A percentile compares a stretch with the other conserved stretches of the same genome.
These are phyloP conservation scores for Aspergillus bridgeri DNA, from an alignment of 495 filamentous ascomycete species.

Conservation along the genomic window DNA sequence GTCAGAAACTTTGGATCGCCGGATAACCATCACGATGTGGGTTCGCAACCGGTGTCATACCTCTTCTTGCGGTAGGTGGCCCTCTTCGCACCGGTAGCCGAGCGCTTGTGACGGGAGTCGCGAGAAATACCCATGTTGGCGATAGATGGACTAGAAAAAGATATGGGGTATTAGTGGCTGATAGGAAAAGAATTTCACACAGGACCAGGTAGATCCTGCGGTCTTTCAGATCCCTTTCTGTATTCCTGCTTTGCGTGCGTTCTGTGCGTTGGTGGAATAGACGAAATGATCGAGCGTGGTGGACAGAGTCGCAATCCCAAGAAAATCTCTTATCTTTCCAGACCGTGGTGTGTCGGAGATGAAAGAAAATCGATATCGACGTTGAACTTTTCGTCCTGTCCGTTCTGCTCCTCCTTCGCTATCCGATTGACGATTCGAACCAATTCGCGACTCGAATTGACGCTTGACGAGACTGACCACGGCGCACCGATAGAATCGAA, in stretches of 20 bases:
- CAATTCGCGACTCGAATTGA: neutral
- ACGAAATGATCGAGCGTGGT: neutral
- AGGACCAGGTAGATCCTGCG: too few relatives aligned
- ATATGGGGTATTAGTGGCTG: slow-evolving; percentile 24
- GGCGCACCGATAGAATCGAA: slow-evolving; percentile 5
- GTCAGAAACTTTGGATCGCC: neutral
- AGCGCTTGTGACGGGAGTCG: slow-evolving; percentile 98
- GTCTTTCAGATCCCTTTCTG: neutral
- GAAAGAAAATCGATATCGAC: slow-evolving; percentile 4
- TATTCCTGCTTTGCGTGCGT: neutral
- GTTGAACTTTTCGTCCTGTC: neutral
- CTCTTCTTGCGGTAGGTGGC: slow-evolving; percentile 87
- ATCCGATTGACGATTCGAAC: neutral
- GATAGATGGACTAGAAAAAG: slow-evolving; percentile 43
- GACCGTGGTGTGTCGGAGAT: slow-evolving; percentile 1
- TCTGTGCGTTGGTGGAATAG: slow-evolving; percentile 2
- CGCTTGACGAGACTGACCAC: neutral
- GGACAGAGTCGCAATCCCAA: slow-evolving; percentile 3
- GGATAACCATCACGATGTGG: neutral
- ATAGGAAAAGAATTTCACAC: neutral
- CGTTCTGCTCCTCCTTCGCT: neutral
- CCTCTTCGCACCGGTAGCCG: slow-evolving; percentile 94
- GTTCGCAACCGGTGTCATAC: slow-evolving; percentile 45
- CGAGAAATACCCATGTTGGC: slow-evolving; percentile 99
- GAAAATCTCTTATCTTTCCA: neutral